Conservation (phyloP, 1,139 yeast species). For the Magnusiomyces suaveolens region DNA sequence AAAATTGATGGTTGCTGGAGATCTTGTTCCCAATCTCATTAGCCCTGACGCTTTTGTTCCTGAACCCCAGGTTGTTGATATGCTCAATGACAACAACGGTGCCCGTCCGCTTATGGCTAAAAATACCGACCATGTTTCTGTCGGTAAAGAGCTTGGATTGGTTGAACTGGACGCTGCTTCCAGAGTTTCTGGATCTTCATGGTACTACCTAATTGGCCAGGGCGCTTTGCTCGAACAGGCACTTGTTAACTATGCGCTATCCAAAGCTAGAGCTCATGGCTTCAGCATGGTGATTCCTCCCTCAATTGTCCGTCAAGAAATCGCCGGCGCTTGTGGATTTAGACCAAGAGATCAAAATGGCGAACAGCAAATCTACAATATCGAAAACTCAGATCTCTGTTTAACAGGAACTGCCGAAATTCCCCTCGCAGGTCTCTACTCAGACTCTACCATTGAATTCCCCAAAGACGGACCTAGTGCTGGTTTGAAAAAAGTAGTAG, state of each 20-base stretch:
- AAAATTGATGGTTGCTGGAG: slow-evolving; percentile 9
- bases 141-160: slow-evolving; percentile 53
- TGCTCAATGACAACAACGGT: slow-evolving; percentile 20
- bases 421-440: slow-evolving; percentile 69
- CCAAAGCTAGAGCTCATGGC: slow-evolving; percentile 55
- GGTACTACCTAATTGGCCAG: slow-evolving; percentile 78
- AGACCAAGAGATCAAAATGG: slow-evolving; percentile 84
- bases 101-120: slow-evolving; percentile 14
- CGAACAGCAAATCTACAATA: slow-evolving; percentile 73
- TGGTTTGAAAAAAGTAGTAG: slow-evolving; percentile 55
- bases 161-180: slow-evolving; percentile 68
- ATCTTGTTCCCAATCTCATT: slow-evolving; percentile 53
- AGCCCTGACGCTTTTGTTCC: slow-evolving; percentile 39
- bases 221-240: slow-evolving; percentile 91
- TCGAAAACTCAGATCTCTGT: slow-evolving; percentile 45
- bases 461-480: slow-evolving; percentile 21
- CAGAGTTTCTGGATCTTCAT: slow-evolving; percentile 70
- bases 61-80: slow-evolving; percentile 33
- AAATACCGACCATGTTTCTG: slow-evolving; percentile 50
- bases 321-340: slow-evolving; percentile 87
- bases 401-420: slow-evolving; percentile 95
- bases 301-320: slow-evolving; percentile 66
- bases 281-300: slow-evolving; percentile 75
- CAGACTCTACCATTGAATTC: slow-evolving; percentile 35
- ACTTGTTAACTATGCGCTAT: slow-evolving; percentile 64